Base-by-base conservation (phyloP, 345 rosid species). In the Hypericum perforatum region DNA sequence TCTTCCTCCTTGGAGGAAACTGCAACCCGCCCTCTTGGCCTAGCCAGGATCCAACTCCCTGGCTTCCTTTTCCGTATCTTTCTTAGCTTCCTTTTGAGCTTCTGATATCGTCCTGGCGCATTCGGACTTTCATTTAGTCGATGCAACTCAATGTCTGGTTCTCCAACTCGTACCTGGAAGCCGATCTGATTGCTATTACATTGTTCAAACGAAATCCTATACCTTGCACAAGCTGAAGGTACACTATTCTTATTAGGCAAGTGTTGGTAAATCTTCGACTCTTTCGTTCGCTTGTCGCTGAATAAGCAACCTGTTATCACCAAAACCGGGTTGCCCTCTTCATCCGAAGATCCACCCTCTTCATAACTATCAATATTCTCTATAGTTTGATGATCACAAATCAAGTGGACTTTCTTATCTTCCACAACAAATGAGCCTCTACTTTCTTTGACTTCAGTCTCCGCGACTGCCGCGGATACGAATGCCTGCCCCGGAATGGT, bases 361-460 rank as follows among this genome's bases (percentile, higher is more conserved):
- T 61, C 36, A 70, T 70, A 16, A 63, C 58, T 29, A 83, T 22
- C 32, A 22, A 22, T 74, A 37, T 76, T 77, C 46, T 80, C 78
- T 22, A 83, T 37, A 5, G 70, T 78, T 56, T 83, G 91, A 40
- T 78, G 77, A 54, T 72, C 57, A 45, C 74, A 83, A 10, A 74
- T 39, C 46, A 80, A 43, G 36, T 39, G 77, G 53, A 72, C 56
- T 39, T 62, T 37, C 22, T 52, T 49, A 29, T 80, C 82, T 46
- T 67, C 74, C 44, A 83, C 37, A 39, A 56, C 63, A 45, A 80
- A 83, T 0, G 86, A 83, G 53, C 91, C 91, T 45, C 91, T 74
- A 70, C 86, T 80, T 63, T 83, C 91, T 56, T 83, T 75, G 41
- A 83, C 79, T 70, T 78, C 77, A 7, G 86, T 78, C 36, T 76